A percentile compares a stretch with the other conserved stretches of the same genome.
phyloP scores from a whole-genome alignment of 257 asterid species.

The Capsicum baccatum region DNA sequence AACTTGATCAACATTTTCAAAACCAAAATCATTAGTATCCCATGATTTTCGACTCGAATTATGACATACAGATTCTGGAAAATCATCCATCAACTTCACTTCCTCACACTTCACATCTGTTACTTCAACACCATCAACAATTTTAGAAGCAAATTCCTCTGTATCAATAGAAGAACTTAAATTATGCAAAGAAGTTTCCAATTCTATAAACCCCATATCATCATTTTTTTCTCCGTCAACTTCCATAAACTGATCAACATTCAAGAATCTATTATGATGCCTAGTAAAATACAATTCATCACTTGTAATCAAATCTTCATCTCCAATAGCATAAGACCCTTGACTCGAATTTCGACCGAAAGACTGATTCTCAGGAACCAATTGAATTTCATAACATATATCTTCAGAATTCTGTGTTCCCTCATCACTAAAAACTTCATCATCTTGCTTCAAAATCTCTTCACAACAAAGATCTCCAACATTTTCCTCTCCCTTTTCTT shows the following conservation, averaged over 20 bases:
- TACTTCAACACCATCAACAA: conserved; percentile 19
- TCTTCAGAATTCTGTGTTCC: conserved; percentile 35
- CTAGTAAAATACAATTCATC: conserved; percentile 23
- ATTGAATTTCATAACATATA: conserved; percentile 52
- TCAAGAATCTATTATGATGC: conserved; percentile 24
- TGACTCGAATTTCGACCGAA: background rate
- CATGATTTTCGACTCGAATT: conserved; percentile 27
- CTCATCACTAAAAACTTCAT: conserved; percentile 28
- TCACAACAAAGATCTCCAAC: conserved; percentile 25
- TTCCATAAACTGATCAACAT: conserved; percentile 29
- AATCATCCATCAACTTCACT: conserved; percentile 16
- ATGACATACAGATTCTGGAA: conserved; percentile 18
- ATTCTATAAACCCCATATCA: conserved; percentile 63
- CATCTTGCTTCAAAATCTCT: conserved; percentile 28
- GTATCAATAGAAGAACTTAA: background rate
- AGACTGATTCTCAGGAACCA: conserved; percentile 30
- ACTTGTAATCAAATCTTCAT: background rate
- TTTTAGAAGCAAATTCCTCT: conserved; percentile 27
- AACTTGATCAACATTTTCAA: background rate
- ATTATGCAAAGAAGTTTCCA: conserved; percentile 38
- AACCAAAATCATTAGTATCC: conserved; percentile 38
- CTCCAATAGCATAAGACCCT: conserved; percentile 22
- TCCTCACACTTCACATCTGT: conserved; percentile 12
- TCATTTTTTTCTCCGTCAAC: conserved; percentile 12
- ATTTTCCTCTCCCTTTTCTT: conserved; percentile 22